Percentiles rank a stretch among this genome's conserved stretches.
These are phyloP conservation scores for Ammopiptanthus mongolicus DNA, from an alignment of 306 rosid species.

Conservation along the genomic window DNA sequence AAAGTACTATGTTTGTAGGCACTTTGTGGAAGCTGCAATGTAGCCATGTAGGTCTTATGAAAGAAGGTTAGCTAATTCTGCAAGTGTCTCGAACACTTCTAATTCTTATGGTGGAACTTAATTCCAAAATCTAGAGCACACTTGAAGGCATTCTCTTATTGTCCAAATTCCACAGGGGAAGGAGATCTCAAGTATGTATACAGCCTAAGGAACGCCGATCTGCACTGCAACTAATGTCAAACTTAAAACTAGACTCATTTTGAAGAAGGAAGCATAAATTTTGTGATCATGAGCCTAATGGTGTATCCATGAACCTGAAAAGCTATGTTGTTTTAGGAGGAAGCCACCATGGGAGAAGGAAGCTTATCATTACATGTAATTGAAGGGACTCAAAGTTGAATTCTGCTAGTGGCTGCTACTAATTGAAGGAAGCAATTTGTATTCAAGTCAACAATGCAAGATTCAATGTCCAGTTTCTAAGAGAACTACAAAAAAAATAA, in stretches of 20 bases:
- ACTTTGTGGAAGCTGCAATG: too few species aligned
- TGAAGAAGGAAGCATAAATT: too few species aligned
- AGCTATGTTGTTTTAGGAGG: neutral
- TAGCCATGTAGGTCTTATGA: too few species aligned
- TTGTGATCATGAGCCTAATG: neutral
- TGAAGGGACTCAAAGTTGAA: neutral
- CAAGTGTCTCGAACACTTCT: neutral
- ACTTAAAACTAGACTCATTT: neutral
- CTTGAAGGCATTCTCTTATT: neutral
- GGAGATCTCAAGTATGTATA: neutral
- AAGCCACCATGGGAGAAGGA: neutral
- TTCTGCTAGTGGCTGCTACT: slow-evolving; percentile 1
- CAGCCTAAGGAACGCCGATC: neutral
- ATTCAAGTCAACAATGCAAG: neutral
- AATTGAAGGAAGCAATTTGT: slow-evolving; percentile 6
- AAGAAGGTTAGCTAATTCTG: too few species aligned
- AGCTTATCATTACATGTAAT: neutral
- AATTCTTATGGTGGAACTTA: neutral
- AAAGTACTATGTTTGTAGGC: too few species aligned
- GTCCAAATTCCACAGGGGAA: neutral
- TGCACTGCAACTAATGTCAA: neutral
- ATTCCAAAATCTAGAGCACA: neutral
- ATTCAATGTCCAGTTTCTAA: neutral
- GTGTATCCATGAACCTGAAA: neutral
- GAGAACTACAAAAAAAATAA: neutral